Percentiles rank a stretch among this genome's conserved stretches.
phyloP scores from a whole-genome alignment of 768 basidiomycete genomes.

The Serendipita sp. region DNA sequence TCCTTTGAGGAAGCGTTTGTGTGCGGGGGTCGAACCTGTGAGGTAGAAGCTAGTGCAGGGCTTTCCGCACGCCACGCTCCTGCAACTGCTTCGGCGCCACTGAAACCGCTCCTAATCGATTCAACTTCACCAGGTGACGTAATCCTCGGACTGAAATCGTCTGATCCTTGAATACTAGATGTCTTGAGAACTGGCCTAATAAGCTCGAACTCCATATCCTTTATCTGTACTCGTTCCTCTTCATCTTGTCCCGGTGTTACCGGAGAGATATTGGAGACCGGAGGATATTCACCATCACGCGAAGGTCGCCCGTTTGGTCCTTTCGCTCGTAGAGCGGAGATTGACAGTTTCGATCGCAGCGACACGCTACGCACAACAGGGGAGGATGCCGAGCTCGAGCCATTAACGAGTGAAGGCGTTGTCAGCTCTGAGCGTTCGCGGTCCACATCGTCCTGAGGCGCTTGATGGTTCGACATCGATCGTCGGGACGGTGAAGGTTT shows the following conservation, averaged over 20 bases:
- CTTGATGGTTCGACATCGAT: neutral
- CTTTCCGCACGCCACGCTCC: neutral
- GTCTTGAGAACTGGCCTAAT: conserved; percentile 32
- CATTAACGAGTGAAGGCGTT: conserved; percentile 27
- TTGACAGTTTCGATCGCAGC: conserved; percentile 47
- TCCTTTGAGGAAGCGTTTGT: neutral
- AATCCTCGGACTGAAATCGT: neutral
- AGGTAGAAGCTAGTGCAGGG: neutral
- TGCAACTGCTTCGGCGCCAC: neutral
- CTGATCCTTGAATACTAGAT: neutral
- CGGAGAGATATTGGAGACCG: conserved; percentile 13
- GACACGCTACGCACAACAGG: conserved; percentile 19
- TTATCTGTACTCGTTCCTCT: conserved; percentile 51
- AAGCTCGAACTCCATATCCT: conserved; percentile 72
- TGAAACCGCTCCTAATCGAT: neutral
- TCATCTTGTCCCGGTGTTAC: conserved; percentile 21
- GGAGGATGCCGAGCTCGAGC: conserved; percentile 20
- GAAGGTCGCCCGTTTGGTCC: conserved; percentile 13
- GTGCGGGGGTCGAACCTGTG: neutral
- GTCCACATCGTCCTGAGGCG: too few relatives aligned
- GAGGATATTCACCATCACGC: neutral
- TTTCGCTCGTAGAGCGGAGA: conserved; percentile 46
- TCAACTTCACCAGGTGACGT: conserved; percentile 17
- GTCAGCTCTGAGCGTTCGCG: conserved; percentile 21
- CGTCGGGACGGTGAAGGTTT: neutral